Percentiles rank a stretch among this genome's conserved stretches.
Evolutionary conservation across 768 basidiomycete genomes (phyloP).

Genomic region (Pisolithus orientalis): DNA sequence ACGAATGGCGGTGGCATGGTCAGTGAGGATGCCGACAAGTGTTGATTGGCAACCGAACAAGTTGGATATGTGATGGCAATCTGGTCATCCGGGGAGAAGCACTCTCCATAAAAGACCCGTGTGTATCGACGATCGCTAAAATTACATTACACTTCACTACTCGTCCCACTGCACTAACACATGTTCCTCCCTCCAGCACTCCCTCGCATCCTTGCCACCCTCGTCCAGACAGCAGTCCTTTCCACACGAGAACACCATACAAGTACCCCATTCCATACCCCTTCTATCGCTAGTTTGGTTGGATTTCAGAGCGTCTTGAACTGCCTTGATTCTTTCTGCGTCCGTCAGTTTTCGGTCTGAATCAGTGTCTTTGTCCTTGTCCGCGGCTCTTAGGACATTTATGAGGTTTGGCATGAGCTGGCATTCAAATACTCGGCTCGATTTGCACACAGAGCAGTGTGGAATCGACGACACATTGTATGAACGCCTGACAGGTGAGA

Average conservation of each 20-base stretch:
- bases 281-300: conserved; percentile 36
- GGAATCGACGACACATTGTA: conserved; percentile 56
- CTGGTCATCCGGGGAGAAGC: conserved; percentile 12
- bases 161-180: conserved; percentile 77
- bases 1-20: conserved; percentile 21
- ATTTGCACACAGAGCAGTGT: conserved; percentile 60
- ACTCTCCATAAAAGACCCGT: background rate
- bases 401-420: conserved; percentile 95
- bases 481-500: conserved; percentile 35
- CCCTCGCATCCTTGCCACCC: conserved; percentile 32
- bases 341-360: conserved; percentile 42
- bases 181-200: conserved; percentile 66
- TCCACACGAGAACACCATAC: conserved; percentile 82
- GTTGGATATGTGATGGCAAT: conserved; percentile 14
- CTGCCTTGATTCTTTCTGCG: conserved; percentile 59
- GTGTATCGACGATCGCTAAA: background rate
- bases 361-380: conserved; percentile 15
- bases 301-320: conserved; percentile 51
- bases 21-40: conserved; percentile 3
- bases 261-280: conserved; percentile 95
- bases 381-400: conserved; percentile 50
- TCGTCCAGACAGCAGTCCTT: conserved; percentile 62
- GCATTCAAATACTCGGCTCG: conserved; percentile 77
- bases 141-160: conserved; percentile 21
- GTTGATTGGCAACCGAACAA: background rate